Base-by-base conservation (phyloP, 805 yeast genomes). In the Ogataea kodamae region DNA sequence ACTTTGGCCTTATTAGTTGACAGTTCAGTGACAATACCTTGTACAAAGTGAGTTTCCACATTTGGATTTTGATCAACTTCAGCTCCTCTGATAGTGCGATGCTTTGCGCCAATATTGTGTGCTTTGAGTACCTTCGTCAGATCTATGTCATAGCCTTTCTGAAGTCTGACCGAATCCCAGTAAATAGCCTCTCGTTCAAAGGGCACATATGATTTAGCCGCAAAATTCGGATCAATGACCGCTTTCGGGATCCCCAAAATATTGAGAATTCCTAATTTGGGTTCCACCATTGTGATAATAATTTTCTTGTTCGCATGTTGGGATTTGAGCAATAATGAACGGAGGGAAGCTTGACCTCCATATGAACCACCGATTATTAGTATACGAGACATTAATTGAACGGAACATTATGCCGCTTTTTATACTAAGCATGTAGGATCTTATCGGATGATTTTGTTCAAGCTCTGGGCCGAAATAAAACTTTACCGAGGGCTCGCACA, bases 181-280 rank as follows among this genome's bases (percentile, higher is more conserved):
- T 25, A 32, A 7, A 42, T 18, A 16, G 34, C 35, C 11, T 25
- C 30, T 10, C 29, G 34, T 15, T 39, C 39, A 11, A 39, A 21
- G 3, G 39, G 28, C 6, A 22, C 30, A 16, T 30, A 42, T 6
- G 40, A 30, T 12, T 29, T 30, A 8, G 29, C 49, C 16, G 69
- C 69, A 47, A 61, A 63, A 7, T 59, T 54, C 1, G 48, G 43
- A 35, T 62, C 65, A 18, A 64, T 48, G 13, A 64, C 54, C 9
- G 65, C 57, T 16, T 55, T 50, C 6, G 71, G 71, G 11, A 64
- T 53, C 1, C 67, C 69, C 36, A 65, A 40, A 4, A 64, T 39
- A 37, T 65, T 65, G 27, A 65, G 46, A 35, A 64, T 61, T 3
- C 71, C 71, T 1, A 66, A 61, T 35, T 63, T 56, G 16, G 70